Evolutionary conservation across 164 flowering plant genomes (phyloP).

Genomic region (Paratinospora sagittata): DNA sequence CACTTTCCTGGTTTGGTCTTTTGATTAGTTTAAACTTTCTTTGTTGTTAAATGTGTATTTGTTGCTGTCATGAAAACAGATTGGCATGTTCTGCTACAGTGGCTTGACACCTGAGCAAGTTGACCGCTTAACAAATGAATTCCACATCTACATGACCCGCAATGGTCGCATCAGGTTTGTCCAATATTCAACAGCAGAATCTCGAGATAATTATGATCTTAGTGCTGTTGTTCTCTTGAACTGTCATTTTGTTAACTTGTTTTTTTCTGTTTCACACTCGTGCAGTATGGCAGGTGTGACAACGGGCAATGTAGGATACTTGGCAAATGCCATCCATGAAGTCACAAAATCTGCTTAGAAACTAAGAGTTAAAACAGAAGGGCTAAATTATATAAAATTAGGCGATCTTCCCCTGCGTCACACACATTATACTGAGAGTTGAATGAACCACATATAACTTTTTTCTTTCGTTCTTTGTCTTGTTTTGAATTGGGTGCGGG

Average conservation of each 20-base stretch:
- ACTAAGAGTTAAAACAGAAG: neutral
- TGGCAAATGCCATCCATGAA: conserved; percentile 90
- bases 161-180: conserved; percentile 93
- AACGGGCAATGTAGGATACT: conserved; percentile 71
- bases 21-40: neutral
- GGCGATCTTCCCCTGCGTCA: neutral
- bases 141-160: conserved; percentile 88
- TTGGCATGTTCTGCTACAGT: conserved; percentile 97
- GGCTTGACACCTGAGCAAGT: conserved; percentile 96
- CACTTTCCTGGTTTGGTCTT: neutral
- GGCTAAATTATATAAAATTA: neutral
- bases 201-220: neutral
- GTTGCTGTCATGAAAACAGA: conserved; percentile 36
- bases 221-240: neutral
- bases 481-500: neutral
- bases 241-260: conserved; percentile 8
- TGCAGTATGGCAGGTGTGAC: conserved; percentile 94
- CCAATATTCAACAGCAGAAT: neutral
- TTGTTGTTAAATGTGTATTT: neutral
- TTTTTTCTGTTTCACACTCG: neutral
- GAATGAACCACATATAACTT: neutral
- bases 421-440: neutral
- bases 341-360: conserved; percentile 62
- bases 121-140: conserved; percentile 74
- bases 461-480: neutral